phyloP scores from a whole-genome alignment of 306 rosid genomes.

The Canavalia gladiata region DNA sequence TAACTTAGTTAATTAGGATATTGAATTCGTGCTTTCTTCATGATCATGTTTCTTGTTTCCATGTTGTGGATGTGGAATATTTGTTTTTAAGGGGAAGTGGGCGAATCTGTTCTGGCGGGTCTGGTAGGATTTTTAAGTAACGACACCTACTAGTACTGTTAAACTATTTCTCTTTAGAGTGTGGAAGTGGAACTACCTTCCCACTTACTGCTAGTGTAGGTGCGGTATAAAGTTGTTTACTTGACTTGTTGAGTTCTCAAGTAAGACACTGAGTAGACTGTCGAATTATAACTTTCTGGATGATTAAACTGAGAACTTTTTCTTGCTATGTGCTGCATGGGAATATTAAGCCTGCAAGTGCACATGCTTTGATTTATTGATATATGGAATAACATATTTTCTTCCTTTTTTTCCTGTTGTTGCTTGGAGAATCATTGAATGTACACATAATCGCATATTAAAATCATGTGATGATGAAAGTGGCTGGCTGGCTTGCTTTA shows the following conservation, averaged over 20 bases:
- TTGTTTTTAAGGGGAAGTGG: background rate
- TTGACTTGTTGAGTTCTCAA: background rate
- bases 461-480: background rate
- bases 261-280: background rate
- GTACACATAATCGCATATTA: background rate
- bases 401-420: constrained; percentile 16
- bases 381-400: background rate
- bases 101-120: background rate
- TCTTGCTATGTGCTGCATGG: background rate
- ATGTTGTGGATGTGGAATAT: background rate
- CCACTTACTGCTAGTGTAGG: background rate
- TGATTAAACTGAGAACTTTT: background rate
- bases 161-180: background rate
- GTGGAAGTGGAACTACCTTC: background rate
- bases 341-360: background rate
- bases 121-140: background rate
- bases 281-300: background rate
- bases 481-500: background rate
- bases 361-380: background rate
- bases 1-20: background rate
- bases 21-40: background rate
- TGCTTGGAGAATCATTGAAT: background rate
- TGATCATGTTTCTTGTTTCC: background rate
- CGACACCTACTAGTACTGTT: background rate
- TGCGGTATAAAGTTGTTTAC: background rate